phyloP scores from a whole-genome alignment of 106 monocot genomes.

The Allium fistulosum region DNA sequence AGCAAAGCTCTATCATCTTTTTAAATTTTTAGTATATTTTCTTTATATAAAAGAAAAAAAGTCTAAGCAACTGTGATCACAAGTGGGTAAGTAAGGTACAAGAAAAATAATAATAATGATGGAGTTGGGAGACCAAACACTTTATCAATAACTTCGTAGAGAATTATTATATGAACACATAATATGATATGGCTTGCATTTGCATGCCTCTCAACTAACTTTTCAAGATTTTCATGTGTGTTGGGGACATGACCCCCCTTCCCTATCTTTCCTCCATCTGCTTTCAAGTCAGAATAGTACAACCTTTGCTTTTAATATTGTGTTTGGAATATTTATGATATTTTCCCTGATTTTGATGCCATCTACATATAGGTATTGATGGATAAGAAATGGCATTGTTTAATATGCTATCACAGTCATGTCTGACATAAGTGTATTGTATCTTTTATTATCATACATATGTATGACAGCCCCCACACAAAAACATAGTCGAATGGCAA shows the following conservation, averaged over 20 bases:
- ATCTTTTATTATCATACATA: no score
- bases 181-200: neutral
- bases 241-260: slow-evolving; percentile 1
- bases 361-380: no score
- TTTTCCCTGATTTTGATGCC: no score
- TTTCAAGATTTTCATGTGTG: slow-evolving; percentile 4
- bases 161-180: no score
- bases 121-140: slow-evolving; percentile 26
- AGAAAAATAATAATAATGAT: slow-evolving; percentile 21
- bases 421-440: no score
- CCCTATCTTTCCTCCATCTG: neutral
- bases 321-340: no score
- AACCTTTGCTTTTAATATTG: slow-evolving; percentile 9
- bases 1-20: slow-evolving; percentile 4
- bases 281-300: slow-evolving; percentile 8
- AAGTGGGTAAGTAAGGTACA: slow-evolving; percentile 25
- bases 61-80: neutral
- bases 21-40: neutral
- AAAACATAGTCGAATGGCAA: no score
- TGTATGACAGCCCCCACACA: no score
- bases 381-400: no score
- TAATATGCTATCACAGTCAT: no score
- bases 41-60: no score
- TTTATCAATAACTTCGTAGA: neutral
- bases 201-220: neutral